Conservation (phyloP, 2,329 filamentous ascomycete species). For the Exophiala spinifera region DNA sequence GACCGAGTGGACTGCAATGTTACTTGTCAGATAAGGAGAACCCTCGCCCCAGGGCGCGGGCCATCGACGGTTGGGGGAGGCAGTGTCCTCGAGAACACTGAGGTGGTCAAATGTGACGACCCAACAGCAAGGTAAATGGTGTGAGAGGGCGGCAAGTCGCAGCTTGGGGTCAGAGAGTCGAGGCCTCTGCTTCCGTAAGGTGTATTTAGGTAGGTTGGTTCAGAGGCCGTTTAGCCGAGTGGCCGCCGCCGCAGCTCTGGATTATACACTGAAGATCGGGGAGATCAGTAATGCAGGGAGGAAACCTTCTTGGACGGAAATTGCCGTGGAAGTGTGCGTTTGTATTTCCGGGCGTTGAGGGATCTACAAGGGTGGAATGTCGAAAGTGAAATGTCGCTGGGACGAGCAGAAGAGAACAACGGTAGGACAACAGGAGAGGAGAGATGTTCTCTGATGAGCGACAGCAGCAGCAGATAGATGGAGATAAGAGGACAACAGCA, state of each 20-base stretch:
- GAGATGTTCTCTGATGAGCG: neutral
- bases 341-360: too few species aligned
- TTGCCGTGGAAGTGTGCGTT: neutral
- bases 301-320: neutral
- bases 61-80: conserved; percentile 10
- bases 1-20: conserved; percentile 21
- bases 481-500: neutral
- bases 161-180: neutral
- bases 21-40: conserved; percentile 19
- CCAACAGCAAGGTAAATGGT: too few species aligned
- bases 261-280: neutral
- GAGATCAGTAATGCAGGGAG: neutral
- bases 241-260: neutral
- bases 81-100: conserved; percentile 4
- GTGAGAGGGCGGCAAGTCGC: neutral
- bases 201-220: too few species aligned
- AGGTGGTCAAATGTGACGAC: neutral
- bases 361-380: neutral
- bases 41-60: conserved; percentile 10
- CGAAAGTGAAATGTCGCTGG: neutral
- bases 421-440: neutral
- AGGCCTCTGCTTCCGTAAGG: too few species aligned
- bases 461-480: neutral
- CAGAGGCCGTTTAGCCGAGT: neutral
- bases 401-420: neutral